Base-by-base conservation (phyloP, 306 rosid genomes). In the Fragaria iinumae region DNA sequence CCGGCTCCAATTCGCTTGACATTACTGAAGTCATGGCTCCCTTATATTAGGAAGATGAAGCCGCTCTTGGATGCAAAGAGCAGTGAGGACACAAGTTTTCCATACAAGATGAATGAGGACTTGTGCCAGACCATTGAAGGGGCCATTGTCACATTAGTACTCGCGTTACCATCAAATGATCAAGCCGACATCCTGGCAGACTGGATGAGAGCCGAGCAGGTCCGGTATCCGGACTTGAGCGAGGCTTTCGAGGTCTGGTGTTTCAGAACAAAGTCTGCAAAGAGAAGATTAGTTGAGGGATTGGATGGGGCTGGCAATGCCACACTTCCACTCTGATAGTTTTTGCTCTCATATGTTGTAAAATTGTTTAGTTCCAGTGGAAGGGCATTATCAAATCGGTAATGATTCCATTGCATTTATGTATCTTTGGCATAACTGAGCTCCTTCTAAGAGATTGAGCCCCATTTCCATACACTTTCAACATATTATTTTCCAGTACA, bases 181-280 rank as follows among this genome's bases (percentile, higher is more conserved):
- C 99, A 95, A 84, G 97, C 99, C 2, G 97, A 90, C 45, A 95
- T 92, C 83, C 82, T 95, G 45, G 92, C 90, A 41, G 97, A 92
- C 17, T 95, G 99, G 99, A 89, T 92, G 75, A 86, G 63, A 76
- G 77, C 81, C 0, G 80, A 86, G 79, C 88, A 90, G 80, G 82
- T 88, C 59, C 89, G 72, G 74, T 91, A 86, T 84, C 98, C 97
- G 0, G 96, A 93, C 76, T 78, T 91, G 88, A 91, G 87, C 0
- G 98, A 93, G 85, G 98, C 96, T 59, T 90, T 93, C 14, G 98
- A 93, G 88, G 87, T 93, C 36, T 93, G 98, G 98, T 93, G 93
- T 89, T 93, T 87, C 73, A 87, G 98, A 84, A 89, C 89, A 67
- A 93, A 91, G 83, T 90, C 97, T 69, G 98, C 97, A 21, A 91